These are phyloP conservation scores for Ceratocystis albifundus DNA, from an alignment of 2,329 filamentous ascomycete genomes.

Conservation along the genomic window DNA sequence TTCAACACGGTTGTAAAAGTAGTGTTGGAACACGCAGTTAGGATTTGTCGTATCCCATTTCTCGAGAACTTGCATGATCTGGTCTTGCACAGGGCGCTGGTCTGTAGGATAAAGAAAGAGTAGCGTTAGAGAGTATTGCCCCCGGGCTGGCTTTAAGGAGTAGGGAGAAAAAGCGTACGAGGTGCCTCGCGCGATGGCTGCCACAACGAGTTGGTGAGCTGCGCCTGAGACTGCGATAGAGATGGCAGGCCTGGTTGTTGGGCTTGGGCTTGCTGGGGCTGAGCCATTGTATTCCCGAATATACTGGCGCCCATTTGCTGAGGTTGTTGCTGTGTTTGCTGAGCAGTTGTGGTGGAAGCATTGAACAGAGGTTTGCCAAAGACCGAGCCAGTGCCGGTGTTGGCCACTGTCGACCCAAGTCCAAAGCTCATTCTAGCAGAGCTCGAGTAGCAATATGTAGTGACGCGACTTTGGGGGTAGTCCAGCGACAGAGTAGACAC, in stretches of 20 bases:
- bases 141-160: background rate
- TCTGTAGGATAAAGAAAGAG: conserved; percentile 27
- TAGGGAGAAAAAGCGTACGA: conserved; percentile 31
- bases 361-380: conserved; percentile 26
- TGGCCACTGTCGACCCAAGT: conserved; percentile 10
- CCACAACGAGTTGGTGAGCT: conserved; percentile 42
- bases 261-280: conserved; percentile 32
- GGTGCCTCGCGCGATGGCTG: conserved; percentile 41
- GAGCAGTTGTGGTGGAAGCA: conserved; percentile 25
- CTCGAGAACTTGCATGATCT: conserved; percentile 56
- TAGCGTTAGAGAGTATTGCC: conserved; percentile 11
- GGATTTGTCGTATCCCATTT: conserved; percentile 63
- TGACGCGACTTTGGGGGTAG: too few species aligned
- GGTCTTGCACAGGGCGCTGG: conserved; percentile 63
- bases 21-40: conserved; percentile 65
- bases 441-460: too few species aligned
- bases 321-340: conserved; percentile 31
- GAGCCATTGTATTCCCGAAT: conserved; percentile 21
- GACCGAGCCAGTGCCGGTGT: conserved; percentile 21
- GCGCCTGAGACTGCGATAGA: conserved; percentile 37
- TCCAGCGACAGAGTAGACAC: too few species aligned
- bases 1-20: conserved; percentile 79
- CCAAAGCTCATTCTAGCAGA: conserved; percentile 20
- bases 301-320: conserved; percentile 24
- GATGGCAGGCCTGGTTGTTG: conserved; percentile 35